Conservation (phyloP, 2,329 filamentous ascomycete genomes). For the Curvularia hawaiiensis region DNA sequence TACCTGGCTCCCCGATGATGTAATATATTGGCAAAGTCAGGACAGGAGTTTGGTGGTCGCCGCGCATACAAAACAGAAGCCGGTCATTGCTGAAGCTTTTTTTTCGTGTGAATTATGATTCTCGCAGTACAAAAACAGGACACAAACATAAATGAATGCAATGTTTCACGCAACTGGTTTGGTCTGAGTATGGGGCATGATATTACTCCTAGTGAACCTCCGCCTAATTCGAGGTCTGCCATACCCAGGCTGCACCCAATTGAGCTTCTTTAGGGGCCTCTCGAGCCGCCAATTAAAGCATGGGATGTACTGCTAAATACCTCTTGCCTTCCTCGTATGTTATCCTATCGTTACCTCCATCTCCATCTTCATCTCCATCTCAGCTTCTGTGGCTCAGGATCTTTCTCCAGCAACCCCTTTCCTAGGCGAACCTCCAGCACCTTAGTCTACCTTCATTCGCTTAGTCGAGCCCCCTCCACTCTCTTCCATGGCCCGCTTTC, state of each 20-base stretch:
- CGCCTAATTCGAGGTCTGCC: neutral
- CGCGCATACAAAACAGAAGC: neutral
- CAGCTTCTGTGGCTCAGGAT: neutral
- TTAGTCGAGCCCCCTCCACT: neutral
- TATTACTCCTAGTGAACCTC: neutral
- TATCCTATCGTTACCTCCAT: neutral
- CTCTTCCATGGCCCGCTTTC: constrained; percentile 1
- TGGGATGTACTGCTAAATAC: too few species aligned
- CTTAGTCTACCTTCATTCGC: constrained; percentile 9
- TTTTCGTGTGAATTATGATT: neutral
- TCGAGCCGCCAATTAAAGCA: neutral
- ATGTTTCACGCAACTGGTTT: neutral
- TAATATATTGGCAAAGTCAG: neutral
- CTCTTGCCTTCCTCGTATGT: neutral
- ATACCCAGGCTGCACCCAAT: neutral
- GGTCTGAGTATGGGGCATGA: neutral
- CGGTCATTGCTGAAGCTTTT: neutral
- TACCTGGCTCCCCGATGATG: constrained; percentile 9
- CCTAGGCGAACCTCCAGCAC: neutral
- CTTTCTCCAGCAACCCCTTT: neutral
- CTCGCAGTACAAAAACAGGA: too few species aligned
- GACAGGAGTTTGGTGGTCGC: neutral
- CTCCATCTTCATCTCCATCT: neutral
- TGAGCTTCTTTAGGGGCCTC: too few species aligned
- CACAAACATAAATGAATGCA: neutral